Conservation (phyloP, 495 filamentous ascomycete species). For the Cercophora samala region DNA sequence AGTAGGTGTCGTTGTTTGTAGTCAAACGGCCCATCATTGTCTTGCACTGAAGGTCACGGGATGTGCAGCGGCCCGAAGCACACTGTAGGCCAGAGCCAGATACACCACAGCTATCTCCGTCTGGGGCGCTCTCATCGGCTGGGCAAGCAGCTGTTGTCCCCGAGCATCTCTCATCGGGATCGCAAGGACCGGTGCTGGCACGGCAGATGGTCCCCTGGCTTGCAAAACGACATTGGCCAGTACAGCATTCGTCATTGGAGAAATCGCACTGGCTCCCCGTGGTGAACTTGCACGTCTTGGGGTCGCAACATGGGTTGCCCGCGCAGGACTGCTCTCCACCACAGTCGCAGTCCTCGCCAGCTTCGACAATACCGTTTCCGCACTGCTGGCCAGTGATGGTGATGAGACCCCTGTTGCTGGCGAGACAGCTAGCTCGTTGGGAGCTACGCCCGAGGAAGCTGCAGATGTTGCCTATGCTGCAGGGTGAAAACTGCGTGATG, state of each 20-base stretch:
- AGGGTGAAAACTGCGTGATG: slow-evolving; percentile 78
- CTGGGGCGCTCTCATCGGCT: slow-evolving; percentile 58
- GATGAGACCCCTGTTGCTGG: slow-evolving; percentile 75
- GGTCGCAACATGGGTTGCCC: slow-evolving; percentile 76
- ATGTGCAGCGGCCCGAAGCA: slow-evolving; percentile 93
- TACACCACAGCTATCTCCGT: slow-evolving; percentile 66
- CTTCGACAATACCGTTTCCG: slow-evolving; percentile 95
- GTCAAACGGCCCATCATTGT: slow-evolving; percentile 77
- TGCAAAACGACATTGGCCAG: slow-evolving; percentile 65
- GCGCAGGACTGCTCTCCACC: slow-evolving; percentile 71
- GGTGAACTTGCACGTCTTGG: slow-evolving; percentile 85
- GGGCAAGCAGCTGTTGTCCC: slow-evolving; percentile 75
- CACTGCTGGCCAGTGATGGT: slow-evolving; percentile 86
- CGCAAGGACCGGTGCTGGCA: slow-evolving; percentile 70
- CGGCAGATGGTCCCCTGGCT: slow-evolving; percentile 70
- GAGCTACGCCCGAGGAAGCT: slow-evolving; percentile 79
- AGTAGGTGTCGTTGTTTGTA: slow-evolving; percentile 72
- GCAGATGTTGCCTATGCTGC: slow-evolving; percentile 91
- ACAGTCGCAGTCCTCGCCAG: slow-evolving; percentile 94
- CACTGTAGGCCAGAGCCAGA: slow-evolving; percentile 61
- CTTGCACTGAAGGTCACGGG: slow-evolving; percentile 84
- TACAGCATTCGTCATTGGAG: slow-evolving; percentile 88
- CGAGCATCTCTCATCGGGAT: slow-evolving; percentile 77
- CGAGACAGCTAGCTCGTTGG: slow-evolving; percentile 72
- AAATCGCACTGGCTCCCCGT: slow-evolving; percentile 76